phyloP scores from a whole-genome alignment of 345 rosid species.

The Pelargonium nanum region DNA sequence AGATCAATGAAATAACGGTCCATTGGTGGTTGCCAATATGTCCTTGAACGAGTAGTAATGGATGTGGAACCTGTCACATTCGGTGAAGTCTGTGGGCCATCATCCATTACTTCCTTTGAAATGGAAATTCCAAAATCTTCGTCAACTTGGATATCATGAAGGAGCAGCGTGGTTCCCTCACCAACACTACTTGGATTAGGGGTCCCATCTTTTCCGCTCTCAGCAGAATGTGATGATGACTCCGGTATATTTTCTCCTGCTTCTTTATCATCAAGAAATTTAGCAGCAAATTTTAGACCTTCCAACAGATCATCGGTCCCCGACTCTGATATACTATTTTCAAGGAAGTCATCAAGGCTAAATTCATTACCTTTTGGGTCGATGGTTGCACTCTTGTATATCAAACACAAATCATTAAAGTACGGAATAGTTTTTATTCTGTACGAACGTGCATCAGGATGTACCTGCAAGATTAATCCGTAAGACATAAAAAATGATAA shows the following conservation, averaged over 20 bases:
- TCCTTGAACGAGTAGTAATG: constrained; percentile 37
- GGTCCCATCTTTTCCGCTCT: constrained; percentile 8
- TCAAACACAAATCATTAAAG: constrained; percentile 52
- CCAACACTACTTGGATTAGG: constrained; percentile 6
- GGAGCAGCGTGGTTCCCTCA: constrained; percentile 23
- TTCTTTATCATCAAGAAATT: constrained; percentile 4
- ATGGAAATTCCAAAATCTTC: constrained; percentile 29
- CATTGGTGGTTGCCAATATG: constrained; percentile 85
- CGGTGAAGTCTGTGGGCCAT: constrained; percentile 10
- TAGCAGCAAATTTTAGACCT: constrained; percentile 7
- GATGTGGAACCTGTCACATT: constrained; percentile 7
- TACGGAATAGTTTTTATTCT: constrained; percentile 59
- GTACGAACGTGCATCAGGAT: constrained; percentile 49
- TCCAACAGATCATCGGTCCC: constrained; percentile 2
- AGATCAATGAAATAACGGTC: constrained; percentile 66
- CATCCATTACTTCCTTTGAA: constrained; percentile 22
- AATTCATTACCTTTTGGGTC: constrained; percentile 40
- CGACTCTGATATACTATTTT: background rate
- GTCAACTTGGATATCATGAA: constrained; percentile 17
- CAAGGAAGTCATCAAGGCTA: background rate
- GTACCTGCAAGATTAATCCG: constrained; percentile 25
- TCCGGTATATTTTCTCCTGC: constrained; percentile 21
- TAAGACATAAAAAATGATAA: constrained; percentile 10
- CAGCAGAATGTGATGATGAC: constrained; percentile 15
- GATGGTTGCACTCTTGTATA: constrained; percentile 36